Percentiles rank a stretch among this genome's conserved stretches.
These are phyloP conservation scores for Trichoderma guizhouense DNA, from an alignment of 2,329 filamentous ascomycete species.

Conservation along the genomic window DNA sequence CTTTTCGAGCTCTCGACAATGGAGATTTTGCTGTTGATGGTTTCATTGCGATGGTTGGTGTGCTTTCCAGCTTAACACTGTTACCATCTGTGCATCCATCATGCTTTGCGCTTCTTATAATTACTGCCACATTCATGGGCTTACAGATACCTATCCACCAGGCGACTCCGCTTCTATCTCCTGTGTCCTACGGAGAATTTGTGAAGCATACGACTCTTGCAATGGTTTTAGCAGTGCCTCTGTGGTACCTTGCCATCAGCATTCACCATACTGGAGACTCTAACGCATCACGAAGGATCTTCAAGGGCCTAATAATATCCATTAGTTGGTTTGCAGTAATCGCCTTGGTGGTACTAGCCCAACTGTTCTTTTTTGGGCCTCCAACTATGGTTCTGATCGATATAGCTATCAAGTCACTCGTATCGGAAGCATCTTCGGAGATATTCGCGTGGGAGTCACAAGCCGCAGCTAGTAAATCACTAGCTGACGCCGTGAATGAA, in stretches of 20 bases:
- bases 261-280: background rate
- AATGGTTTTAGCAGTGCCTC: background rate
- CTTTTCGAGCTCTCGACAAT: constrained; percentile 27
- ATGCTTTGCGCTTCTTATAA: constrained; percentile 28
- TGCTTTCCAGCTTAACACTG: constrained; percentile 29
- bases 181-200: background rate
- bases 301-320: constrained; percentile 21
- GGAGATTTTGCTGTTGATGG: constrained; percentile 33
- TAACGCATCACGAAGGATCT: background rate
- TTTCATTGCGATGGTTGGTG: constrained; percentile 21
- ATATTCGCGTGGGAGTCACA: constrained; percentile 21
- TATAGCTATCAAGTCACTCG: constrained; percentile 20
- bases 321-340: constrained; percentile 14
- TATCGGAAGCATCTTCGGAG: constrained; percentile 17
- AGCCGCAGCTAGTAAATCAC: constrained; percentile 23
- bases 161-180: background rate
- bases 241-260: constrained; percentile 11
- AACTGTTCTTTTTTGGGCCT: constrained; percentile 5
- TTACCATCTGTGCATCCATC: constrained; percentile 28
- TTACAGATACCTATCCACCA: background rate
- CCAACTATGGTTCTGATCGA: background rate
- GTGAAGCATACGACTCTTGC: background rate
- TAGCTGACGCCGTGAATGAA: constrained; percentile 37
- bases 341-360: background rate
- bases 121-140: constrained; percentile 24